Conservation (phyloP, 768 basidiomycete species). For the Tephrocybe sp. region DNA sequence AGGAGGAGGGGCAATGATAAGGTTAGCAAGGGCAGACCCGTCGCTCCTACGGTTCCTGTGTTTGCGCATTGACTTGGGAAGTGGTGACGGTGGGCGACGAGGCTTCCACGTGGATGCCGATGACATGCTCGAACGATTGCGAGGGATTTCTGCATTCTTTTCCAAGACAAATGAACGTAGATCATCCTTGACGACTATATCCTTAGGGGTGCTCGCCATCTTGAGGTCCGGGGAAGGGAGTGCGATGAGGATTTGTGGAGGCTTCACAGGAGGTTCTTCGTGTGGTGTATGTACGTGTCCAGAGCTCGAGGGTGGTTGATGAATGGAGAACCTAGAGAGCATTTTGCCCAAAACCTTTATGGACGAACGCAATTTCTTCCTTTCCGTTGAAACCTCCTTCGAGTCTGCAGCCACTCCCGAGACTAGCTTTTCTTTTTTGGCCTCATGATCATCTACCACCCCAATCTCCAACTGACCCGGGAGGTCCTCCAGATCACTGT, state of each 20-base stretch:
- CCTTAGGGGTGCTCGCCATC: neutral
- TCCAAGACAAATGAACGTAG: neutral
- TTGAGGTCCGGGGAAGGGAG: slow-evolving; percentile 15
- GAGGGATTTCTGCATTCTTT: neutral
- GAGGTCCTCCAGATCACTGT: neutral
- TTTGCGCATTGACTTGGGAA: slow-evolving; percentile 9
- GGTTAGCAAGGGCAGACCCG: neutral
- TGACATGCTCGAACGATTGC: neutral
- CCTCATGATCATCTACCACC: neutral
- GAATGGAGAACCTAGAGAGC: slow-evolving; percentile 14
- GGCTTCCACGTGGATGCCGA: slow-evolving; percentile 16
- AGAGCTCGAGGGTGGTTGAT: slow-evolving; percentile 8
- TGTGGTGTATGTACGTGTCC: neutral
- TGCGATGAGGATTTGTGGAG: slow-evolving; percentile 14
- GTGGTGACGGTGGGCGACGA: slow-evolving; percentile 18
- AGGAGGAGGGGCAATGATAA: slow-evolving; percentile 5
- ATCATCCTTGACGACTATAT: neutral
- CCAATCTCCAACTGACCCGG: too few relatives aligned
- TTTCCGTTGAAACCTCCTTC: slow-evolving; percentile 3
- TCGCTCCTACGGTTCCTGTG: slow-evolving; percentile 8
- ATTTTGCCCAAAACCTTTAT: slow-evolving; percentile 16
- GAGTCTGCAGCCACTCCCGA: neutral
- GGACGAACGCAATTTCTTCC: slow-evolving; percentile 10
- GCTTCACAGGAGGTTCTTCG: slow-evolving; percentile 3
- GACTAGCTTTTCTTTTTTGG: neutral